Base-by-base conservation (phyloP, 208 protist genomes). In the Herpetomonas tarakana region DNA sequence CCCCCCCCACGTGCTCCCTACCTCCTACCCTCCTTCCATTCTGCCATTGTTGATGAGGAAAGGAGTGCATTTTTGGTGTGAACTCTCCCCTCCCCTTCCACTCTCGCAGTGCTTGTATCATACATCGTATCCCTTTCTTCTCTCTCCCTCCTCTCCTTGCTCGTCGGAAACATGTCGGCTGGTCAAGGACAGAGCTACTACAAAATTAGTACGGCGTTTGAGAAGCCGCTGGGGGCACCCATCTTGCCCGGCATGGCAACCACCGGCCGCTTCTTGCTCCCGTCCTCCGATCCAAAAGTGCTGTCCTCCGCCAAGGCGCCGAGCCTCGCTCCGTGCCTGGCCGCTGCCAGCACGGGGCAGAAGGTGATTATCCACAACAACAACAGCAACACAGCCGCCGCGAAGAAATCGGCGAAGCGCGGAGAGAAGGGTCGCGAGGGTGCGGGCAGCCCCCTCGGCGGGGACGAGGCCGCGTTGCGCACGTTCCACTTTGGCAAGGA, bases 401-500 rank as follows among this genome's bases (percentile, higher is more conserved):
- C 73, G 2, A 71, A 76, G 49, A 54, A 58, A 9, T 82, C 70
- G 18, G 71, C 67, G 2, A 77, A 75, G 65, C 74, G 61, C 3
- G 75, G 79, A 2, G 75, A 71, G 53, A 41, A 47, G 14, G 60
- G 50, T n/a, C 60, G 50, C 31, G 39, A 49, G 2, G 58, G 52
- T 11, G 62, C 29, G 16, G 45, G 60, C 26, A 22, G 56, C 9
- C 35, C 58, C 30, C 6, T 41, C n/a, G 53, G 54, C 16, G 12
- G 29, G 49, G 71, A 74, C 3, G 79, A 64, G 59, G 55, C 68
- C 63, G 74, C 73, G 3, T 28, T 92, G 27, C 76, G 76, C 22
- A 80, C 73, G 19, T 76, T 98, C 12, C 96, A 79, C 65, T 94
- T 98, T 67, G 93, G 94, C 54, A 78, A 87, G 31, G 68, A 91